Percentiles rank a stretch among this genome's conserved stretches.
Conservation (phyloP, 768 basidiomycete species). For the Clavaria fumosa region DNA sequence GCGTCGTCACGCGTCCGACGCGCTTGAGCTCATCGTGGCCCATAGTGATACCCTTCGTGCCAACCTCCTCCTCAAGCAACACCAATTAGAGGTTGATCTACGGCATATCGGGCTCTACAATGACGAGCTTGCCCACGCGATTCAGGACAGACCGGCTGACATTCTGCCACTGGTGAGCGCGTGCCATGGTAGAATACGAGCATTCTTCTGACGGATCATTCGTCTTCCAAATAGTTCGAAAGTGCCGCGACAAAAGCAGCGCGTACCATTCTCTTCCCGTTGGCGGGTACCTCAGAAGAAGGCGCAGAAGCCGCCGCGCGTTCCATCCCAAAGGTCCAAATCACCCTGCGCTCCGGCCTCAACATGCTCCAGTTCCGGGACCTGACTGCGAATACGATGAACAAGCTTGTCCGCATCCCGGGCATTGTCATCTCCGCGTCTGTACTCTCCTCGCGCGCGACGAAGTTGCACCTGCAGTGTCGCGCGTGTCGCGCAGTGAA, state of each 20-base stretch:
- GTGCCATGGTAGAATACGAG: too few relatives aligned
- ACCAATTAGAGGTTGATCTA: constrained; percentile 77
- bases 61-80: constrained; percentile 79
- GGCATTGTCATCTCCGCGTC: constrained; percentile 98
- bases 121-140: constrained; percentile 82
- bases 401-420: constrained; percentile 89
- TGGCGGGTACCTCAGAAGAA: constrained; percentile 37
- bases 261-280: constrained; percentile 67
- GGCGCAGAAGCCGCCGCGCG: constrained; percentile 24
- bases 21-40: constrained; percentile 10
- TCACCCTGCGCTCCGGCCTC: constrained; percentile 78
- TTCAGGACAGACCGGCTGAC: constrained; percentile 83
- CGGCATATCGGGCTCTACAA: constrained; percentile 70
- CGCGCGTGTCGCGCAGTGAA: constrained; percentile 76
- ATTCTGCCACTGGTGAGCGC: constrained; percentile 66
- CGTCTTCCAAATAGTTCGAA: constrained; percentile 52
- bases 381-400: constrained; percentile 86
- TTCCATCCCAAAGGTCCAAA: constrained; percentile 55
- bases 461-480: constrained; percentile 85
- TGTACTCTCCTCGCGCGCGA: constrained; percentile 83
- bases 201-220: background rate
- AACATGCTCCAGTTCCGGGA: constrained; percentile 92
- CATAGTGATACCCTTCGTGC: constrained; percentile 72
- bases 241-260: constrained; percentile 79
- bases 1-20: background rate